A percentile compares a stretch with the other conserved stretches of the same genome.
phyloP scores from a whole-genome alignment of 169 alveolate genomes.

The Cryptosporidium andersoni region DNA sequence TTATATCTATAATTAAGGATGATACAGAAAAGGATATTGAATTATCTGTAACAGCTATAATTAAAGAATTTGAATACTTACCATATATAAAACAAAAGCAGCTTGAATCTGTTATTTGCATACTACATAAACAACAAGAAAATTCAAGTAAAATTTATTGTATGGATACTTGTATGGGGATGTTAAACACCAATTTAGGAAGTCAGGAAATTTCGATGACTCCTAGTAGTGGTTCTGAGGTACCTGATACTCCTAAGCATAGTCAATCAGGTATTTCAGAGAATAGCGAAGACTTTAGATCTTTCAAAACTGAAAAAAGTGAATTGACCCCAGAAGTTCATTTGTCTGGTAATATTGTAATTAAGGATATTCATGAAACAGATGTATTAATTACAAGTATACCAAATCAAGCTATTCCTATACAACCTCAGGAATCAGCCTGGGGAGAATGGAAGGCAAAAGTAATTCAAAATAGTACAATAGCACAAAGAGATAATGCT shows the following conservation, averaged over 20 bases:
- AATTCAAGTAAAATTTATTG: too few species aligned
- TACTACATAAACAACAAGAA: not conserved
- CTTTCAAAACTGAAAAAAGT: too few species aligned
- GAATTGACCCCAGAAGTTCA: too few species aligned
- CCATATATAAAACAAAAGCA: too few species aligned
- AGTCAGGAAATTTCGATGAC: slow-evolving; percentile 4
- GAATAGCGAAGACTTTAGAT: not conserved
- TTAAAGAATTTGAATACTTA: too few species aligned
- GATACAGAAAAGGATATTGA: too few species aligned
- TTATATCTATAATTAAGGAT: too few species aligned
- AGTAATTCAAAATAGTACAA: slow-evolving; percentile 88
- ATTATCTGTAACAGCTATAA: too few species aligned
- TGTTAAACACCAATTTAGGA: too few species aligned
- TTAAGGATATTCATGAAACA: not conserved
- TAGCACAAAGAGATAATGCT: slow-evolving; percentile 87
- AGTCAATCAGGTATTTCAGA: not conserved
- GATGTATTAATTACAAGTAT: slow-evolving; percentile 16
- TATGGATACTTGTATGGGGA: too few species aligned
- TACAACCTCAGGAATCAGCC: slow-evolving; percentile 82
- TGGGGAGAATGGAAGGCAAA: slow-evolving; percentile 94
- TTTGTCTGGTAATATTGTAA: too few species aligned
- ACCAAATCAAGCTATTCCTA: slow-evolving; percentile 61
- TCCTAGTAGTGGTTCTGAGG: slow-evolving; percentile 8
- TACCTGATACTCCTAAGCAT: too few species aligned
- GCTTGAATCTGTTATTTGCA: slow-evolving; percentile 14